These are phyloP conservation scores for Russula olivacea DNA, from an alignment of 768 basidiomycete species.

Conservation along the genomic window DNA sequence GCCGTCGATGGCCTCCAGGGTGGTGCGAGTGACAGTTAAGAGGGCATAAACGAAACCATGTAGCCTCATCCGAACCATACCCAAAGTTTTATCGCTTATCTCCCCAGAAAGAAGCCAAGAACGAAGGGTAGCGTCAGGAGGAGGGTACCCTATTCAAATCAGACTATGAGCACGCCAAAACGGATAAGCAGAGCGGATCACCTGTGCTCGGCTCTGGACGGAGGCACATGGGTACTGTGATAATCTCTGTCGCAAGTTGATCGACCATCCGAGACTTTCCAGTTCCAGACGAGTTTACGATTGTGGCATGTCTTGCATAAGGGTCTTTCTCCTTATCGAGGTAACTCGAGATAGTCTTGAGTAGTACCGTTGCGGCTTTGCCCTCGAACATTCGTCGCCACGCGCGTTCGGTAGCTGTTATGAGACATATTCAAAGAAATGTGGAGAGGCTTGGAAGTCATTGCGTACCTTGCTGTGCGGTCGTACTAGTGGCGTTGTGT, in stretches of 20 bases:
- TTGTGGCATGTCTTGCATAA: neutral
- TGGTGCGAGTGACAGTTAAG: neutral
- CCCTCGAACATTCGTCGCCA: neutral
- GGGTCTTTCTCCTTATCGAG: neutral
- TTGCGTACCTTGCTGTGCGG: no score
- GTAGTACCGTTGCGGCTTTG: neutral
- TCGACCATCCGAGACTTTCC: slow-evolving; percentile 4
- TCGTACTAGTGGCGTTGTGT: no score
- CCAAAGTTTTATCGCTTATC: no score
- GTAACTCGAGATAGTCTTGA: neutral
- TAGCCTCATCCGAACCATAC: neutral
- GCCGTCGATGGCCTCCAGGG: neutral
- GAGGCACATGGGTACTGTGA: neutral
- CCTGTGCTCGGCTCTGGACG: neutral
- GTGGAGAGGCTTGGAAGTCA: neutral
- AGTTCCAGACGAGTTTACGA: slow-evolving; percentile 2
- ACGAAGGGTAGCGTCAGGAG: neutral
- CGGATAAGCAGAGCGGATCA: neutral
- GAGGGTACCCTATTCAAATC: neutral
- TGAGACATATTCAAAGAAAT: neutral
- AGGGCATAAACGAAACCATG: neutral
- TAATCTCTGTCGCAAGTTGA: neutral
- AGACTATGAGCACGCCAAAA: neutral
- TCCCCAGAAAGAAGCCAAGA: no score
- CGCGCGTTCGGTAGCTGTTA: neutral